Evolutionary conservation across 2,329 filamentous ascomycete genomes (phyloP), one percentile per base, ranked within the genome.

Genomic region (Pyrenophora teres): DNA sequence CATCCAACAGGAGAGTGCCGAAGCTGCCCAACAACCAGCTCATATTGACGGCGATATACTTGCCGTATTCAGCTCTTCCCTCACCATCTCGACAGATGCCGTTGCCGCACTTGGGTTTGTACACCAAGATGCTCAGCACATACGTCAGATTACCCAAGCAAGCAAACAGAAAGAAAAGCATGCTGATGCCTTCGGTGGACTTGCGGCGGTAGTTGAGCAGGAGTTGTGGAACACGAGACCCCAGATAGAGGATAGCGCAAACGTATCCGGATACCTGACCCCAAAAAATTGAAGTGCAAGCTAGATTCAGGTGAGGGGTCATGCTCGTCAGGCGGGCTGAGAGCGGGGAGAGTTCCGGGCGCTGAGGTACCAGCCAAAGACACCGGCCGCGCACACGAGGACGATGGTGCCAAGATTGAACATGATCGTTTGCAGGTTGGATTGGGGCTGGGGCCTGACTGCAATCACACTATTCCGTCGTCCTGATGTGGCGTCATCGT

Each of bases 111-210:
- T 82, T 78, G 0, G 92, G 90, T 52, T 92, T 90, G 68, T 92
- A 97, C 1, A 92, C 92, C 58, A 97, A 82, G 62, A 99, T 97
- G 32, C 88, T 92, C 32, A 96, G 78, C 15, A 97, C 92, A 67
- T 95, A 97, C 0, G 92, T 97, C 59, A 96, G 74, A 72, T 99
- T 99, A 2, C 94, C 94, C 5, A 97, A 84, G 70, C 93, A 97
- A 4, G 94, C 94, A 71, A 99, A 97, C 18, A 97, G 80, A 78
- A 97, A 97, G 76, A 97, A 99, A 9, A 97, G 82, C 77, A 97
- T 86, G 59, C 89, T 93, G 16, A 99, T 87, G 3, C 94, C 94
- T 49, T 97, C 92, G 1, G 92, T 97, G 37, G 88, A 92, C 77
- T 96, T 96, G 57, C 94, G 87, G 16, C 90, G 85, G 78, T 90